Conservation (phyloP, 73 alveolate species). For the Blepharisma stoltei region DNA sequence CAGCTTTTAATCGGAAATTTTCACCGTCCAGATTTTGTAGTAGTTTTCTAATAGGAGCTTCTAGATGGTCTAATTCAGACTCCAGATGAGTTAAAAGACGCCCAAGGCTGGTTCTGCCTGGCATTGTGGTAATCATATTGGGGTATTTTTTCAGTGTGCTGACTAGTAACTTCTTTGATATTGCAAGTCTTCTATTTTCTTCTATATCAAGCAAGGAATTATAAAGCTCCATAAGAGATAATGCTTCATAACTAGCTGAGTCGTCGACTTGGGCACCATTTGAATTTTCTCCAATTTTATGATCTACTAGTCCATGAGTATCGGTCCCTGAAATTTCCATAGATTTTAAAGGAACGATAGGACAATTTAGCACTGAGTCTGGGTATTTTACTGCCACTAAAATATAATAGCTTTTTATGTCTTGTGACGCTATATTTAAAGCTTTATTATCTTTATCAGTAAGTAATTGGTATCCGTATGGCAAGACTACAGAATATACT, state of each 20-base stretch:
- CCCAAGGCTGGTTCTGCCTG: too few species aligned
- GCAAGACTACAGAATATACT: not conserved
- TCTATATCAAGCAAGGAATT: not conserved
- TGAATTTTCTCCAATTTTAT: not conserved
- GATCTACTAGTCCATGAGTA: conserved; percentile 9
- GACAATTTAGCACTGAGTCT: not conserved
- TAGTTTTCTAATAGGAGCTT: too few species aligned
- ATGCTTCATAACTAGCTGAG: not conserved
- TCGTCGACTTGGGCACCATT: too few species aligned
- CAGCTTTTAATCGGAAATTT: not conserved
- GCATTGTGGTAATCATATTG: not conserved
- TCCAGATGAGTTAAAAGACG: too few species aligned
- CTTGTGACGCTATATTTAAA: not conserved
- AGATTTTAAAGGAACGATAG: not conserved
- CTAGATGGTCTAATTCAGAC: too few species aligned
- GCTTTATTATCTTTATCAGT: not conserved
- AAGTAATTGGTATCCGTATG: not conserved
- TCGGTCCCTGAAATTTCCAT: not conserved
- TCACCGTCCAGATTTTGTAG: too few species aligned
- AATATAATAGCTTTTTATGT: not conserved
- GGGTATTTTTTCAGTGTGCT: not conserved
- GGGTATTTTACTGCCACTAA: not conserved
- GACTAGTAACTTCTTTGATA: not conserved
- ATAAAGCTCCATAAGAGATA: not conserved
- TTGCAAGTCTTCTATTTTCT: not conserved